Base-by-base conservation (phyloP, 352 stramenopile species). In the Globisporangium paroecandrum region DNA sequence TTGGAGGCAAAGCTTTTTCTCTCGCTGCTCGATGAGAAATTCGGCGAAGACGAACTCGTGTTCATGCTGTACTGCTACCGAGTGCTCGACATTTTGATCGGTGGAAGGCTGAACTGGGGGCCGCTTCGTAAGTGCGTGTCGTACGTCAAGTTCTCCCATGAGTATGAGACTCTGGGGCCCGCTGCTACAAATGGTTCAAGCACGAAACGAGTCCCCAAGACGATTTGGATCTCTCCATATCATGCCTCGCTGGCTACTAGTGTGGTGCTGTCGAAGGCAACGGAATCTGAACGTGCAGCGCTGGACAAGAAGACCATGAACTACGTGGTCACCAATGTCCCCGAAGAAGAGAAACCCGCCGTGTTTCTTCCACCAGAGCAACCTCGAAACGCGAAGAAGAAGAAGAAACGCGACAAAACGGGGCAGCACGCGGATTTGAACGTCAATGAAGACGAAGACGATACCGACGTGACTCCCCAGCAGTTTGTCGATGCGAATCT, bases 1-100 rank as follows among this genome's bases (percentile, higher is more conserved):
- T 58, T 95, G 32, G 94, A 98, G 49, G 91, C 92, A 0, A 94
- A 93, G 58, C 69, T 98, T 0, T 98, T 98, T 56, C 78, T 97
- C 22, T 94, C 87, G 2, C 77, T 98, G 18, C 77, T 98, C 0
- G 94, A 98, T 57, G 93, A 98, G 64, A 97, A 93, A 43, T 91
- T 97, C 59, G 93, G 92, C 41, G 92, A 98, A 74, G 94, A 98
- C 66, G 88, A 94, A 60, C 77, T 96, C 41, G 85, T 92, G 3
- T 98, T 98, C 66, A 87, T 93, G 79, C 70, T 96, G 7, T 91
- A 97, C 67, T 98, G 92, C 68, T 87, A 97, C 46, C 82, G 81
- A 9, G 82, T 95, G 0, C 64, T 98, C 13, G 79, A 96, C 41
- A 81, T 87, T 6, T 71, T 96, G 27, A 79, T 88, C 1, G 77